Evolutionary conservation across 2,329 filamentous ascomycete genomes (phyloP).

Genomic region (Epichloe sp.): DNA sequence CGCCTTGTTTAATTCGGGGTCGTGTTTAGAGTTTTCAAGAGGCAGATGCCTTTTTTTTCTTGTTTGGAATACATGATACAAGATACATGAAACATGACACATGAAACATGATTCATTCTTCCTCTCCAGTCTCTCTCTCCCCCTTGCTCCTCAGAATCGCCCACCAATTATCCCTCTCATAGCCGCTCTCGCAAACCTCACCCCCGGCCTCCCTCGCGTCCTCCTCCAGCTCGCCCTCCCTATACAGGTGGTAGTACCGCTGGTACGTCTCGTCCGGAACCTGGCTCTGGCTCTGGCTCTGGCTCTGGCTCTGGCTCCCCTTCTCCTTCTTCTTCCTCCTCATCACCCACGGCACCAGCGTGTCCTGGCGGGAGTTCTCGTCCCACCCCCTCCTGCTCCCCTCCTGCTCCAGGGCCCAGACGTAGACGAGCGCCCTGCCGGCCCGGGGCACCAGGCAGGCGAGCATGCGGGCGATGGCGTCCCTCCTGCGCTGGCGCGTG

Average conservation of each 20-base stretch:
- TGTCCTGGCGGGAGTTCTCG: slow-evolving; percentile 70
- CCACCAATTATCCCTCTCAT: slow-evolving; percentile 99
- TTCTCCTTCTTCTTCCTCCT: slow-evolving; percentile 8
- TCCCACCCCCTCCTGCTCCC: slow-evolving; percentile 80
- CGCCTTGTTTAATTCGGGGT: too few species aligned
- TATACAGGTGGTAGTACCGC: slow-evolving; percentile 90
- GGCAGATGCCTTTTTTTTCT: too few species aligned
- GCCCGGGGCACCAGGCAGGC: slow-evolving; percentile 44
- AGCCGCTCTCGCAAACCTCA: slow-evolving; percentile 63
- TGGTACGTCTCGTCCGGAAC: slow-evolving; percentile 51
- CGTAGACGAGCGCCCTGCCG: slow-evolving; percentile 70
- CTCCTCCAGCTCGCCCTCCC: slow-evolving; percentile 71
- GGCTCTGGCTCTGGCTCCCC: slow-evolving; percentile 3
- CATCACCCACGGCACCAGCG: slow-evolving; percentile 92
- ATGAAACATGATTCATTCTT: too few species aligned
- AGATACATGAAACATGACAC: too few species aligned
- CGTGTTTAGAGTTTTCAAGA: too few species aligned
- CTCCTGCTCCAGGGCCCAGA: slow-evolving; percentile 92
- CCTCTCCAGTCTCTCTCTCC: background rate
- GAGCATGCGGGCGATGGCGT: slow-evolving; percentile 60
- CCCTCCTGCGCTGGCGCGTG: slow-evolving; percentile 56
- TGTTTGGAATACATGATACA: too few species aligned
- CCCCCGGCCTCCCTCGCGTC: slow-evolving; percentile 68
- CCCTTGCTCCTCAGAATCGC: slow-evolving; percentile 38
- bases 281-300: slow-evolving; percentile 2